phyloP scores from a whole-genome alignment of 306 rosid species.

The Cercis canadensis region DNA sequence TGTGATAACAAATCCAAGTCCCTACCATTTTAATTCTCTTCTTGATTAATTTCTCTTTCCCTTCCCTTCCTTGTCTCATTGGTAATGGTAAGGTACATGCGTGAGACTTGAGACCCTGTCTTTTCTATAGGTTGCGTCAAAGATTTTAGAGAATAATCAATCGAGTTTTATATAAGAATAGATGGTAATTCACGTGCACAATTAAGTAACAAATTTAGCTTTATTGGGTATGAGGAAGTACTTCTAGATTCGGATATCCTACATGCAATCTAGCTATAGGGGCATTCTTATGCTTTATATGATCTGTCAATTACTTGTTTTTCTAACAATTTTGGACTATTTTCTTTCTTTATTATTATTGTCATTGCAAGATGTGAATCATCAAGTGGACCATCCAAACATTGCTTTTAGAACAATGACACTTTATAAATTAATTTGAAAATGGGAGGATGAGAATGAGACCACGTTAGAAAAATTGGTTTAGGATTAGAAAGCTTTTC shows the following conservation, averaged over 20 bases:
- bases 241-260: background rate
- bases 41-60: background rate
- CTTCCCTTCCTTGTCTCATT: background rate
- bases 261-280: background rate
- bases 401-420: too few relatives aligned
- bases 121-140: background rate
- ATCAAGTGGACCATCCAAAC: background rate
- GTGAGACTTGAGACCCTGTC: conserved; percentile 2
- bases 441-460: too few relatives aligned
- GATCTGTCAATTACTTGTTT: background rate
- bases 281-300: background rate
- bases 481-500: too few relatives aligned
- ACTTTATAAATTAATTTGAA: background rate
- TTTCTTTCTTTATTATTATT: background rate
- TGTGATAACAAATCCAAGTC: conserved; percentile 24
- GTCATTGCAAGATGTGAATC: background rate
- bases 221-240: background rate
- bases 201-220: background rate
- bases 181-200: conserved; percentile 12
- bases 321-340: background rate
- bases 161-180: too few relatives aligned
- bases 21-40: conserved; percentile 16
- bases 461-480: too few relatives aligned
- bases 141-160: background rate
- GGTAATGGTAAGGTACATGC: conserved; percentile 15